phyloP scores from a whole-genome alignment of 441 rosid species.

The Syzygium syzygioides region DNA sequence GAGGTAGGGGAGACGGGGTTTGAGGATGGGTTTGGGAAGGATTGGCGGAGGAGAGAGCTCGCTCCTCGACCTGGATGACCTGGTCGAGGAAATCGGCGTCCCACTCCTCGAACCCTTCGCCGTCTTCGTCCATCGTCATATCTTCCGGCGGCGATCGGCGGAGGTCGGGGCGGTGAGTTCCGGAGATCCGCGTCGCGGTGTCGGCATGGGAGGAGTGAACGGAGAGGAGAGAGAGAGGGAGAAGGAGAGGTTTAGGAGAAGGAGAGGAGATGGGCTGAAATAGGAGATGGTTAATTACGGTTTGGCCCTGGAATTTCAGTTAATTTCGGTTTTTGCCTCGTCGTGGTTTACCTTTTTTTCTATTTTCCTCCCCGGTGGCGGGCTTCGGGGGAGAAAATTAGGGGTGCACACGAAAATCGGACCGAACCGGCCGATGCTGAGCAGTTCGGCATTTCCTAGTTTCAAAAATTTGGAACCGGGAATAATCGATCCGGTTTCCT shows the following conservation, averaged over 20 bases:
- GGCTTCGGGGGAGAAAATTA: background rate
- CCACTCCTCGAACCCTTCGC: slow-evolving; percentile 46
- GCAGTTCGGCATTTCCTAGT: no score
- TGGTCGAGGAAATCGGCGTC: slow-evolving; percentile 43
- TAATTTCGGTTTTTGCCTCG: background rate
- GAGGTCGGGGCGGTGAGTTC: background rate
- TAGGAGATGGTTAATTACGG: background rate
- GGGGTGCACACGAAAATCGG: no score
- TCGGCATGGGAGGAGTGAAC: background rate
- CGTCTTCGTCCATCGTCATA: background rate
- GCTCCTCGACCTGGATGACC: slow-evolving; percentile 36
- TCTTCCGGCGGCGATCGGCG: background rate
- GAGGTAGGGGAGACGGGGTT: background rate
- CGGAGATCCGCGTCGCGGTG: background rate
- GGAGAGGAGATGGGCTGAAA: background rate
- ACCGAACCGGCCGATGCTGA: no score
- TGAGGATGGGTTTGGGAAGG: slow-evolving; percentile 2
- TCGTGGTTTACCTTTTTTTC: rapidly evolving
- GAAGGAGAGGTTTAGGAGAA: background rate
- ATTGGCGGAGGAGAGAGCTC: slow-evolving; percentile 23
- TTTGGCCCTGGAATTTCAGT: background rate
- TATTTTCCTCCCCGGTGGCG: background rate
- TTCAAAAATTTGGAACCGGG: no score
- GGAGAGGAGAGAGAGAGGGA: background rate
- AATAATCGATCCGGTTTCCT: no score